Percentiles rank a stretch among this genome's conserved stretches.
Evolutionary conservation across 108 stramenopile species (phyloP).

Genomic region (Cyclostephanos invisitatus): DNA sequence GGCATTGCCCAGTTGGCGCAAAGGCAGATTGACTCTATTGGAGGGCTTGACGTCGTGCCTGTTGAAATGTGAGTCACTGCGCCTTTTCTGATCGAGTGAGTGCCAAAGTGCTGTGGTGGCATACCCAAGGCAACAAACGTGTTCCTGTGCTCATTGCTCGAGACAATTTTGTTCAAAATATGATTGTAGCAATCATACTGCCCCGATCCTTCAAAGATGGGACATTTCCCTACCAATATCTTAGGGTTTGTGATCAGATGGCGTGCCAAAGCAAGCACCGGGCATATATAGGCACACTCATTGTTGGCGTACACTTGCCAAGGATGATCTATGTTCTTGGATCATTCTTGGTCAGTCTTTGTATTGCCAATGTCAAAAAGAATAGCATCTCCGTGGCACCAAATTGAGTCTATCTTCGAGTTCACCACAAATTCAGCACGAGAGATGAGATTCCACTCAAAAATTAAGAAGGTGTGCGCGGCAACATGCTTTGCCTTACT

Average conservation of each 20-base stretch:
- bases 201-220: constrained; percentile 15
- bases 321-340: background rate
- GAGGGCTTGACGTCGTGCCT: constrained; percentile 26
- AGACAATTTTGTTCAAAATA: background rate
- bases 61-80: constrained; percentile 15
- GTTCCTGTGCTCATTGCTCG: background rate
- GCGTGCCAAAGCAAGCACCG: background rate
- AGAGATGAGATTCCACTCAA: constrained; percentile 14
- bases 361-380: constrained; percentile 12
- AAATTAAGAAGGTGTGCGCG: constrained; percentile 11
- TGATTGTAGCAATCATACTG: constrained; percentile 17
- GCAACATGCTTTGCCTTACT: constrained; percentile 13
- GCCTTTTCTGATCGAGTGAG: constrained; percentile 32
- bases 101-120: constrained; percentile 16
- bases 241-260: background rate
- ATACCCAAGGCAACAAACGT: constrained; percentile 18
- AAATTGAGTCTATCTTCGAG: constrained; percentile 5
- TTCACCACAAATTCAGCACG: constrained; percentile 7
- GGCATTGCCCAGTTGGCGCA: constrained; percentile 33
- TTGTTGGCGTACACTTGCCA: constrained; percentile 20
- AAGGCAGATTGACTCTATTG: constrained; percentile 25
- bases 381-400: constrained; percentile 3
- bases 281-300: background rate
- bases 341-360: constrained; percentile 11
- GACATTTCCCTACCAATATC: background rate